Evolutionary conservation across 352 stramenopile genomes (phyloP), one percentile per base, ranked within the genome.

Genomic region (Saprolegnia diclina): DNA sequence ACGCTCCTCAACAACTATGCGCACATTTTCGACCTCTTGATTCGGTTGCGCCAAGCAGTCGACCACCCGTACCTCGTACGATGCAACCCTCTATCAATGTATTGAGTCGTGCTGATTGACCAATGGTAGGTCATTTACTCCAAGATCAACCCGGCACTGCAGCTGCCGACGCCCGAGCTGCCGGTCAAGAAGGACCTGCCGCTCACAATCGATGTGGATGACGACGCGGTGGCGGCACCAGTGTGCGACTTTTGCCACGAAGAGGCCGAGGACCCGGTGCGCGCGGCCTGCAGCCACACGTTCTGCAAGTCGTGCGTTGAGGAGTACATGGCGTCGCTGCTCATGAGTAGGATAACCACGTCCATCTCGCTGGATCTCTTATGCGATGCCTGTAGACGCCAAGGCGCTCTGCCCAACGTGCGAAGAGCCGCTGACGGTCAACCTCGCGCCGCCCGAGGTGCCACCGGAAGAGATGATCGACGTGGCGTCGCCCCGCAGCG

Each of bases 1-100:
- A 99, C 97, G 59, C 75, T 99, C 22, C 78, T 99, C n/a, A 99
- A 99, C 86, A 99, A 99, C 76, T 99, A 99, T 74, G 96, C 97
- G 13, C 96, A 99, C 87, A 92, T 99, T 71, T 98, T 99, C 79
- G 96, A 97, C 71, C 85, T 99, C 19, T 80, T 99, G 1, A 98
- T 98, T 45, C 91, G 97, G 4, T 90, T 99, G 71, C 90, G 97
- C 4, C 97, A 99, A 79, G 93, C 94, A 14, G 94, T 99, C 3
- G 97, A 99, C 75, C 97, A 99, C 74, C 97, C 97, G 13, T 99
- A 99, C 76, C 81, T 99, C 14, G 97, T 97, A 59, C 24, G 46
- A 52, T 57, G 22, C 32, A 57, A 16, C n/a, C n/a, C n/a, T n/a
- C 38, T 45, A 16, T 45, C 38, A 14, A 16, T 45, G 38, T 14